Base-by-base conservation (phyloP, 768 basidiomycete species). In the Mycena rebaudengoi region DNA sequence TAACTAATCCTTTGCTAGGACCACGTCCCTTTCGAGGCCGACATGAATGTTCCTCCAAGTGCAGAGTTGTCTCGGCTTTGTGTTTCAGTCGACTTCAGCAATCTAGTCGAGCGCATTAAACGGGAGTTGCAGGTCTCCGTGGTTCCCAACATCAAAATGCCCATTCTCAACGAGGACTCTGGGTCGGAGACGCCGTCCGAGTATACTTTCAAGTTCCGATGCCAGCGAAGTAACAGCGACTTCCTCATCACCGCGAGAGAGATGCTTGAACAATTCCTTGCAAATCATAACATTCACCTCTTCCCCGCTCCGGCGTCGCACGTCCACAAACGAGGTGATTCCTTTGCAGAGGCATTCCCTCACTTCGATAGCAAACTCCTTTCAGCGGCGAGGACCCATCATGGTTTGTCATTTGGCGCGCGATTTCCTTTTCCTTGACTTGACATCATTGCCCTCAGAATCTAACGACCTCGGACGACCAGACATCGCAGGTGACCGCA, bases 361-460 rank as follows among this genome's bases (percentile, higher is more conserved):
- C 95, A 97, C 76, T 97, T 98, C 75, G 95, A 98, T 74, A 95
- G 94, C 79, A 98, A 96, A 76, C 88, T 98, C 2, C 83, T 98
- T 48, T 90, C 95, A 16, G 90, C 91, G 21, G 87, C 91, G 10
- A 84, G 88, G 69, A 86, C 88, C 50, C 86, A 87, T 72, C 81
- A 82, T 76, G 84, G 83, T 83, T 68, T 64, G 79, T 74, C 41
- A 28, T 66, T 30, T 43, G 48, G 57, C 53, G 11, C 43, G 61
- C 44, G 52, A 64, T 35, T 32, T 53, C 40, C 28, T 44, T 57
- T 16, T 14, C 51, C 30, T 29, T 50, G n/a, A n/a, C n/a, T n/a
- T n/a, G n/a, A n/a, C n/a, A n/a, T n/a, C n/a, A n/a, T 49, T 59
- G 49, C 59, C 69, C 50, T 18, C 68, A 92, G 92, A 92, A 79